phyloP scores from a whole-genome alignment of 768 basidiomycete species.

The Russula olivacea region DNA sequence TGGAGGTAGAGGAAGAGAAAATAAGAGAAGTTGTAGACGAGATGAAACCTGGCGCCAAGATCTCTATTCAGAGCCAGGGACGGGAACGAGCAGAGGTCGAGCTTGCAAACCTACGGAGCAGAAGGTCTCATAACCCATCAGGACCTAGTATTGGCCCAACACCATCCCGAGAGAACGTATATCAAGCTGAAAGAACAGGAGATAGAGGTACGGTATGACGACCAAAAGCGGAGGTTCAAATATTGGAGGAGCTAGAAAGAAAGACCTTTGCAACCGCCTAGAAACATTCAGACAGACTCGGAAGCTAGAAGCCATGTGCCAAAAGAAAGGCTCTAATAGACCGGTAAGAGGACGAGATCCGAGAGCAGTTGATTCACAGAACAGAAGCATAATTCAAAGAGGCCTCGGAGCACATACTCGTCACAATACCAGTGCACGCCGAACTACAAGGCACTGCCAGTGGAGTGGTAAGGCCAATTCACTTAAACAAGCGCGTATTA shows the following conservation, averaged over 20 bases:
- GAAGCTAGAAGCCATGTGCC: background rate
- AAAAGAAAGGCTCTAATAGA: background rate
- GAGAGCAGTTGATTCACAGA: background rate
- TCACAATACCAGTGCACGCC: background rate
- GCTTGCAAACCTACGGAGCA: background rate
- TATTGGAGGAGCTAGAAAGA: conserved; percentile 2
- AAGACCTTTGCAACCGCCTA: background rate
- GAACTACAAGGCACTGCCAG: background rate
- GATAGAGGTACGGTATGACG: background rate
- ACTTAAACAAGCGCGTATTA: too few relatives aligned
- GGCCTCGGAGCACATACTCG: background rate
- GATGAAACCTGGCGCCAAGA: background rate
- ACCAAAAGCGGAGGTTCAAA: background rate
- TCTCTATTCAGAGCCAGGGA: background rate
- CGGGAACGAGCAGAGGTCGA: background rate
- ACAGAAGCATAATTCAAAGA: background rate
- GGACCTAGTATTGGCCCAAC: background rate
- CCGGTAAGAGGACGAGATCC: background rate
- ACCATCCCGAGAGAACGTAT: background rate
- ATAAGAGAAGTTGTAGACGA: background rate
- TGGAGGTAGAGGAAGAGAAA: background rate
- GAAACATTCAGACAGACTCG: background rate
- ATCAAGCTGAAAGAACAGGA: background rate
- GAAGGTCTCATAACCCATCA: background rate
- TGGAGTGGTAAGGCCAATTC: too few relatives aligned